Base-by-base conservation (phyloP, 257 asterid genomes). In the Solanum pimpinellifolium region DNA sequence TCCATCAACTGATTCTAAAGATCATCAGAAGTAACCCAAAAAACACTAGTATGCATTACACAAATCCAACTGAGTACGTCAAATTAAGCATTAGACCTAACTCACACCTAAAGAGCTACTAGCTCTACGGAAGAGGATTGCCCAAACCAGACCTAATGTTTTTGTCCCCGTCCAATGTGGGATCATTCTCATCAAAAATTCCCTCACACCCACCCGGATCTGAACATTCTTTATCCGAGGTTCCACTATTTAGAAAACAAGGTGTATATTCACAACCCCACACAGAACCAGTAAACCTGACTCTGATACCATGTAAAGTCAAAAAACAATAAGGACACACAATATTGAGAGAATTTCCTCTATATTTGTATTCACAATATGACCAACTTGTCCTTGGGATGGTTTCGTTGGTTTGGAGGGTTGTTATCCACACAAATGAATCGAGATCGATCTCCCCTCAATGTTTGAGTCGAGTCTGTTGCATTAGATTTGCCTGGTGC, bases 401-500 rank as follows among this genome's bases (percentile, higher is more conserved):
- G 39, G 1, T 6, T 37, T 6, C 6, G 39, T 37, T 37, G 7
- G 1, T 37, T 37, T 37, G 39, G 2, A 37, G 7, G 39, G 7
- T 37, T 1, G 1, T 37, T 37, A 37, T 37, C 39, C 39, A 37
- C 1, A 6, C 39, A 0, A 0, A 37, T 37, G 39, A 37, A 5
- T 0, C 7, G 7, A 37, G 39, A 37, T 37, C 2, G 2, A 37
- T 37, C 39, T 37, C 7, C 7, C 39, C 7, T 35, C 39, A 35
- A 35, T 35, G 39, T 1, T 4, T 35, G 0, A 37, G 39, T 37
- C 39, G 2, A 37, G 7, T 1, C 39, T 37, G 0, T 37, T 6
- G 39, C 39, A 37, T 37, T 1, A 0, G 7, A 6, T 6, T 5
- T 37, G 39, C 39, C 7, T 37, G 1, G 0, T 35, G 7, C 7